Conservation (phyloP, 2,329 filamentous ascomycete species). For the Magnaporthiopsis incrustans region DNA sequence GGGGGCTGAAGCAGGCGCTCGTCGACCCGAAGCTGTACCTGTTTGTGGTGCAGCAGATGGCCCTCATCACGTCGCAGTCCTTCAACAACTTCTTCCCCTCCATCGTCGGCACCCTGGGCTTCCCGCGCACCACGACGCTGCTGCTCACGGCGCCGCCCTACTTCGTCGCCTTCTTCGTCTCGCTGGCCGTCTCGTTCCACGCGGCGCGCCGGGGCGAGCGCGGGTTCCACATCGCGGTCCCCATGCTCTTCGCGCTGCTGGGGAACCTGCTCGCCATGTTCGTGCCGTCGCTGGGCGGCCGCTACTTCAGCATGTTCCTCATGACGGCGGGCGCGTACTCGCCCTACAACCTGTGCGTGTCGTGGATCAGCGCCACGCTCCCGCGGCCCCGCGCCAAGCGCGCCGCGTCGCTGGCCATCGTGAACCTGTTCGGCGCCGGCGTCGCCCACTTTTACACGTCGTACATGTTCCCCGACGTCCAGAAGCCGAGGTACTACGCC, state of each 20-base stretch:
- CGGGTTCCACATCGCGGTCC: constrained; percentile 58
- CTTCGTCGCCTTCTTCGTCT: constrained; percentile 52
- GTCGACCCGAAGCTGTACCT: constrained; percentile 19
- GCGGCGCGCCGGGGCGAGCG: constrained; percentile 65
- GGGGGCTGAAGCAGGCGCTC: constrained; percentile 14
- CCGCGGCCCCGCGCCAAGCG: constrained; percentile 70
- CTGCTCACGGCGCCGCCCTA: constrained; percentile 60
- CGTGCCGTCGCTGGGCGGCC: constrained; percentile 49
- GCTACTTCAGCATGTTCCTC: constrained; percentile 66
- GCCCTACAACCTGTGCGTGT: constrained; percentile 58
- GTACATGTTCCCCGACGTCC: constrained; percentile 23
- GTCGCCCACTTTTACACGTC: constrained; percentile 20
- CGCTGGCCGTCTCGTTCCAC: constrained; percentile 60
- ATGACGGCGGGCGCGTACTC: constrained; percentile 49
- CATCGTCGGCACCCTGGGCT: constrained; percentile 8
- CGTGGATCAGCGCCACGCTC: constrained; percentile 71
- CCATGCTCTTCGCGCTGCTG: constrained; percentile 42
- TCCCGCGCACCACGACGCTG: constrained; percentile 38
- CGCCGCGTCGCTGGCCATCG: constrained; percentile 60
- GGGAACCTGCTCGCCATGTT: constrained; percentile 62
- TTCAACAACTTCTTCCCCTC: constrained; percentile 18
- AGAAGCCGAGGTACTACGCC: constrained; percentile 22
- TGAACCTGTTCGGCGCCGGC: constrained; percentile 41
- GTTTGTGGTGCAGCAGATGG: constrained; percentile 13
- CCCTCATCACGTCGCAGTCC: constrained; percentile 14